Evolutionary conservation across 2,329 filamentous ascomycete genomes (phyloP), one percentile per base, ranked within the genome.

Genomic region (Nemania sp.): DNA sequence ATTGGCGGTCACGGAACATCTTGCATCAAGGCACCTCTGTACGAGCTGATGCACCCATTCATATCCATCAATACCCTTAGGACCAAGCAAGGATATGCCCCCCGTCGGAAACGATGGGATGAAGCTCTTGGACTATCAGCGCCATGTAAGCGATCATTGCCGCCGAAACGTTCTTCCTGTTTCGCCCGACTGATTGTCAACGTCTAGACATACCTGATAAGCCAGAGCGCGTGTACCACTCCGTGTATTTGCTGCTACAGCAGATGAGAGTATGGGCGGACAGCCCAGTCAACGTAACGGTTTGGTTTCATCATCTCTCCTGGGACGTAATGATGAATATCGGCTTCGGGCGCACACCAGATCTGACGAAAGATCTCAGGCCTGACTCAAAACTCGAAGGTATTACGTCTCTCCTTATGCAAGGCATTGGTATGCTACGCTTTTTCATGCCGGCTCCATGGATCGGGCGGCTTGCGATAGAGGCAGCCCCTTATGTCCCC

Each of bases 81-180:
- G 13, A 52, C 34, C 12, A 66, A 63, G 32, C 21, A 59, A 12
- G 57, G 51, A 17, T 64, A 66, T 20, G 49, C 20, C 0, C 34
- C 43, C 7, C 65, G 65, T 20, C 65, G 65, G 2, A 63, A 60
- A 25, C 25, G 37, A 47, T 66, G 65, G 65, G 62, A 64, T 39
- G 62, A 65, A 6, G 62, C 59, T n/a, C 48, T 66, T 6, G 15
- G 55, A 9, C 25, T 62, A 20, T 52, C 47, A 15, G 25, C 40
- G 3, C 15, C 20, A n/a, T 46, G 50, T 60, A 54, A 60, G 25
- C 4, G 3, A 7, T 29, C 25, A 29, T 29, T 29, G 4, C 25
- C 25, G 25, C 25, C 7, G 25, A 29, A 29, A 29, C 25, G 25
- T 29, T 29, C n/a, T n/a, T n/a, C n/a, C n/a, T n/a, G n/a, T n/a